Percentiles rank a stretch among this genome's conserved stretches.
phyloP scores from a whole-genome alignment of 2,329 filamentous ascomycete species.

The Cercospora citrullina region DNA sequence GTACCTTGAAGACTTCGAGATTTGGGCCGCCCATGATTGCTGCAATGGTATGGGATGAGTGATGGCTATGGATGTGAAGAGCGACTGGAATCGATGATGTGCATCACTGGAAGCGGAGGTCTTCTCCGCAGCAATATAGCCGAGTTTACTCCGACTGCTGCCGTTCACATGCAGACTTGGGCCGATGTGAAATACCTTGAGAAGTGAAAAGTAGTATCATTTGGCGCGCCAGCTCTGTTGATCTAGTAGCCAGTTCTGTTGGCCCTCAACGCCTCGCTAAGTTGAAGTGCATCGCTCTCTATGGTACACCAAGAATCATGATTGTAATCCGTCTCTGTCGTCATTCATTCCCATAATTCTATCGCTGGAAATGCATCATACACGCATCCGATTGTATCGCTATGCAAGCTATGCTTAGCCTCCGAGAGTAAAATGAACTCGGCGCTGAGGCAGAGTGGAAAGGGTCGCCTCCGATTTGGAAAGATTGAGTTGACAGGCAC shows the following conservation, averaged over 20 bases:
- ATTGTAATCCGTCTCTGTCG: constrained; percentile 6
- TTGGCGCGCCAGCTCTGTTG: constrained; percentile 2
- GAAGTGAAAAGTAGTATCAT: not conserved
- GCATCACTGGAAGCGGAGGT: constrained; percentile 2
- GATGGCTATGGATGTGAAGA: not conserved
- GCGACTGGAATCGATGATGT: constrained; percentile 17
- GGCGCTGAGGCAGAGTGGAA: constrained; percentile 11
- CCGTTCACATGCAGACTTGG: not conserved
- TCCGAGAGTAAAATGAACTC: constrained; percentile 11
- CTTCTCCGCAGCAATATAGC: constrained; percentile 3
- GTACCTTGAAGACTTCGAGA: constrained; percentile 91
- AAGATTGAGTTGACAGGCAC: constrained; percentile 19
- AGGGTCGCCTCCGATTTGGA: constrained; percentile 17
- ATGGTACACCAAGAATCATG: constrained; percentile 9
- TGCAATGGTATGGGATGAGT: not conserved
- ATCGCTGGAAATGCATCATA: constrained; percentile 12
- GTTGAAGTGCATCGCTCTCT: constrained; percentile 9
- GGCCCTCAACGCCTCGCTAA: constrained; percentile 22
- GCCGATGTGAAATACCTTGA: too few relatives aligned
- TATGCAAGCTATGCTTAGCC: not conserved
- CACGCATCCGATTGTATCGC: not conserved
- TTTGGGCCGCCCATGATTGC: constrained; percentile 74
- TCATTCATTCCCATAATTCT: constrained; percentile 6
- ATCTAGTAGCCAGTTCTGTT: constrained; percentile 15
- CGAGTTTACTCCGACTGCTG: not conserved